A percentile compares a stretch with the other conserved stretches of the same genome.
These are phyloP conservation scores for Odontarrhena argentea DNA, from an alignment of 345 rosid genomes.

Conservation along the genomic window DNA sequence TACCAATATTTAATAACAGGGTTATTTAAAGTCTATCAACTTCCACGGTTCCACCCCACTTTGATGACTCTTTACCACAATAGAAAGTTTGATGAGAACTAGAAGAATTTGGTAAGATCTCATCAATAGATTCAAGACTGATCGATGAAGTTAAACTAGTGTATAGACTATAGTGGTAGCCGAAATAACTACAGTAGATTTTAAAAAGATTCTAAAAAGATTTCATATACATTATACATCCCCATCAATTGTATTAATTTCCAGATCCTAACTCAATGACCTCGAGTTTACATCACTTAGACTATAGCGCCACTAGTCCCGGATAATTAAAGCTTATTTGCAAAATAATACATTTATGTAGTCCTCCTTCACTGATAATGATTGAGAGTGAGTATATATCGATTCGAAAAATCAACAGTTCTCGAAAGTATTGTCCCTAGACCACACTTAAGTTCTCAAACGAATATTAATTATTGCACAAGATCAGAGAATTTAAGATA, in stretches of 20 bases:
- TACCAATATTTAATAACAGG: no score
- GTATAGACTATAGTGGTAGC: background rate
- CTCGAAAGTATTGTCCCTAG: background rate
- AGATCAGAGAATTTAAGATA: conserved; percentile 8
- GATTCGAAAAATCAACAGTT: background rate
- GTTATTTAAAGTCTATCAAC: background rate
- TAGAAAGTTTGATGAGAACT: background rate
- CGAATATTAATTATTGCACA: conserved; percentile 3
- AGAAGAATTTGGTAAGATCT: conserved; percentile 16
- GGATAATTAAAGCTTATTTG: background rate
- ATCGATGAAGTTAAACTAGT: conserved; percentile 2
- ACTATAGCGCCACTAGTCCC: conserved; percentile 20
- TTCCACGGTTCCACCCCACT: background rate
- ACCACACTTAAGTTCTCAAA: background rate
- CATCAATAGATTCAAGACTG: background rate
- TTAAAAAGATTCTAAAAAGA: background rate
- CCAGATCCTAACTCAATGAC: background rate
- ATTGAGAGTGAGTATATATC: background rate
- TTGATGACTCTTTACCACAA: background rate
- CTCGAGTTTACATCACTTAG: background rate
- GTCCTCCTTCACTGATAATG: conserved; percentile 18
- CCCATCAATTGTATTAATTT: background rate
- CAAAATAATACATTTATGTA: background rate
- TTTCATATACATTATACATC: background rate
- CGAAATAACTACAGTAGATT: background rate